Conservation (phyloP, 2,329 filamentous ascomycete species). For the Sclerotiophoma versabilis region DNA sequence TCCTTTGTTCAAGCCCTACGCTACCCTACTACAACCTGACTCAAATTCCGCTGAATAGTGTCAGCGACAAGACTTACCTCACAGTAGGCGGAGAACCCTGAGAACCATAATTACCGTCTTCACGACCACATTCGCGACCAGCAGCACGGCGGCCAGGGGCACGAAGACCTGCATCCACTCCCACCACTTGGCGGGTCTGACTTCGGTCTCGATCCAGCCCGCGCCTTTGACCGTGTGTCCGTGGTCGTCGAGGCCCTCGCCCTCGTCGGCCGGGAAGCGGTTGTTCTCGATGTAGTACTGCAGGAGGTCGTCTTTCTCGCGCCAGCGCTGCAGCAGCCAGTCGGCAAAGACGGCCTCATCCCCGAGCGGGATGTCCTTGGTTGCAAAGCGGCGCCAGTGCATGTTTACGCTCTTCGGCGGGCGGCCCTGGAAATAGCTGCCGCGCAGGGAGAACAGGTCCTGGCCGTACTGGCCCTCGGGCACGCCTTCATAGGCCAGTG, state of each 20-base stretch:
- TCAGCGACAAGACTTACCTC: not conserved
- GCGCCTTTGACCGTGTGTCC: slow-evolving; percentile 43
- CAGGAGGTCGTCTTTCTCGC: slow-evolving; percentile 87
- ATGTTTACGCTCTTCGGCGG: slow-evolving; percentile 95
- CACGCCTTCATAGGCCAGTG: slow-evolving; percentile 92
- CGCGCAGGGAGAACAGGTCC: slow-evolving; percentile 82
- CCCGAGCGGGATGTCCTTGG: slow-evolving; percentile 81
- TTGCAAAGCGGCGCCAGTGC: slow-evolving; percentile 87
- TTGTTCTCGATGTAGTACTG: slow-evolving; percentile 77
- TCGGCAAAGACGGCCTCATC: slow-evolving; percentile 74
- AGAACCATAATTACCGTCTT: slow-evolving; percentile 37
- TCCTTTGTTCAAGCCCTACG: too few relatives aligned
- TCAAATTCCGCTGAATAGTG: too few relatives aligned
- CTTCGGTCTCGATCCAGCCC: slow-evolving; percentile 57
- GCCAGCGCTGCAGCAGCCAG: slow-evolving; percentile 86
- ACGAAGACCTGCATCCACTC: slow-evolving; percentile 56
- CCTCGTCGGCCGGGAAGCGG: slow-evolving; percentile 75
- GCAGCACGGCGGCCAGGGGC: slow-evolving; percentile 45
- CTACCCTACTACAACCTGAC: too few relatives aligned
- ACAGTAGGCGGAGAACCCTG: not conserved
- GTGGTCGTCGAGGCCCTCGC: slow-evolving; percentile 24
- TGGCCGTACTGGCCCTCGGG: slow-evolving; percentile 77
- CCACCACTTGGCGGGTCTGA: slow-evolving; percentile 47
- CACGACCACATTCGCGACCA: slow-evolving; percentile 45
- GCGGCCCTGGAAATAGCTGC: slow-evolving; percentile 87